Conservation (phyloP, 257 asterid genomes). For the Lycium barbarum region DNA sequence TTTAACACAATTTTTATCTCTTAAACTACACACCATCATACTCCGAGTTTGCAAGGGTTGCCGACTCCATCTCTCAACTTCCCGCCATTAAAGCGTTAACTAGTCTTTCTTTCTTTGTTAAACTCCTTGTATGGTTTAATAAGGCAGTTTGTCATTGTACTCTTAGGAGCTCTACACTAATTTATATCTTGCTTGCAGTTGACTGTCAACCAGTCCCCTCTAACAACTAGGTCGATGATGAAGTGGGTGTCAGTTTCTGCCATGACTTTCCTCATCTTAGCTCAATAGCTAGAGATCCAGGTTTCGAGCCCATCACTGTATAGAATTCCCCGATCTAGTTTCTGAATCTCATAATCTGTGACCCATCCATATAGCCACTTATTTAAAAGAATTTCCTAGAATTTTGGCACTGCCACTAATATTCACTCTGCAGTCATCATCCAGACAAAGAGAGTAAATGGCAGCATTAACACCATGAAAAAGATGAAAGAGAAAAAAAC, state of each 20-base stretch:
- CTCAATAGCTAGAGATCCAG: neutral
- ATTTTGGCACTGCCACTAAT: too few relatives aligned
- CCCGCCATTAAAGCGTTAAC: neutral
- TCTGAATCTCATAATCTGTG: neutral
- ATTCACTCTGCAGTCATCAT: too few relatives aligned
- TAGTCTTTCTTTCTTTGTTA: neutral
- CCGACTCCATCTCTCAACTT: neutral
- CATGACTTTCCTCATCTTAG: too few relatives aligned
- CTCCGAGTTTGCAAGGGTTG: neutral
- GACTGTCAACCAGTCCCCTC: neutral
- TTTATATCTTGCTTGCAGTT: constrained; percentile 2
- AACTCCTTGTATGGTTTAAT: neutral
- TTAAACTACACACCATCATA: neutral
- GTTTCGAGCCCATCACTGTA: neutral
- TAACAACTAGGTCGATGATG: neutral
- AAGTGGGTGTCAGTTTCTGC: neutral
- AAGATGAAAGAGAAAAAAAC: too few relatives aligned
- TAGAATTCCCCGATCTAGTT: neutral
- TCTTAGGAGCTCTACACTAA: neutral
- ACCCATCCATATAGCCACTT: neutral
- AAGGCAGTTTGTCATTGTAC: neutral
- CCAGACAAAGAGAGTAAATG: too few relatives aligned
- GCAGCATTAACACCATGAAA: too few relatives aligned
- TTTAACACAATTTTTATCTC: neutral
- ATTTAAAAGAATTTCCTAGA: too few relatives aligned